Evolutionary conservation across 495 filamentous ascomycete genomes (phyloP), one percentile per base, ranked within the genome.

Genomic region (Aspergillus leporis): DNA sequence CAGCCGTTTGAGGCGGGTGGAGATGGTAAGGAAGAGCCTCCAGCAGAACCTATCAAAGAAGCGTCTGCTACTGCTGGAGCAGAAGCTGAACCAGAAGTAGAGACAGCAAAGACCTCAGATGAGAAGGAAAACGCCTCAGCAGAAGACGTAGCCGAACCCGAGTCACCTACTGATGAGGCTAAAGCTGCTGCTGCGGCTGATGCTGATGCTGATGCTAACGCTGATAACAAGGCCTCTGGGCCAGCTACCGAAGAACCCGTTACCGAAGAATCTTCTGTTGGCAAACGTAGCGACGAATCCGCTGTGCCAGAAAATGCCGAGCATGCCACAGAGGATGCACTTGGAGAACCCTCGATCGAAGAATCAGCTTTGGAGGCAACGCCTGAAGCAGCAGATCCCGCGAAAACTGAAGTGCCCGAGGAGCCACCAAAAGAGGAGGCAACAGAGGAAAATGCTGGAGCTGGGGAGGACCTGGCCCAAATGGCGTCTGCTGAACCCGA

Each of bases 401-500:
- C 18, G 12, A 21, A 55, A 25, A 49, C 5, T n/a, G 53, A 55
- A 43, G 56, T 46, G 6, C 22, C 43, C 18, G 58, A 62, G 16
- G 31, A 47, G 22, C 47, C 65, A 7, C 32, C 56, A 10, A 51
- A 59, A 22, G 62, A 70, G 45, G 49, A 47, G 45, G 53, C 50
- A 10, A 45, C 50, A 13, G 62, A 56, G 30, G 64, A 64, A 49
- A 40, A 65, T 2, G 40, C 40, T 25, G n/a, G 22, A 2, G 41
- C 56, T 50, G 12, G 9, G 4, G 23, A 60, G 62, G 62, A 52
- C 18, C 49, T 14, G 34, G 41, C 25, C 21, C 51, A 31, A 53
- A 51, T 23, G 10, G 45, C 43, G 16, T 21, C 53, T n/a, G 47
- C 54, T 36, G 58, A 61, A 48, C 30, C 53, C 9, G 61, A 60